These are phyloP conservation scores for Aspergillus transmontanensis DNA, from an alignment of 2,329 filamentous ascomycete genomes.

Conservation along the genomic window DNA sequence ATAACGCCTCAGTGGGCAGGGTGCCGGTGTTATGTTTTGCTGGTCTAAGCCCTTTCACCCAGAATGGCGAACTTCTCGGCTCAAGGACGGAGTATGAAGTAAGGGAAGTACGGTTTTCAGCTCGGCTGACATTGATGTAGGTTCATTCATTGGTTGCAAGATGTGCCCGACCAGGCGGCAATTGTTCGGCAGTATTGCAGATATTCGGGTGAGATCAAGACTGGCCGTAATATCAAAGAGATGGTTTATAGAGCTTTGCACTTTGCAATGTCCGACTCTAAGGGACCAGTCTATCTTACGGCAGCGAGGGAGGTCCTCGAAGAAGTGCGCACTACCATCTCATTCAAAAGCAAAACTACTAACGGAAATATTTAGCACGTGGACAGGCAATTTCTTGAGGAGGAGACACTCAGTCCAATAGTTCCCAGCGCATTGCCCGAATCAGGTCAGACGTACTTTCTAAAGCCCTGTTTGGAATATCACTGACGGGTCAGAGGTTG, in stretches of 20 bases:
- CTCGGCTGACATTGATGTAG: background rate
- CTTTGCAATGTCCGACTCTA: slow-evolving; percentile 73
- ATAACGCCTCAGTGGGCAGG: slow-evolving; percentile 15
- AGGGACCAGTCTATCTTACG: slow-evolving; percentile 76
- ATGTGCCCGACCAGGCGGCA: slow-evolving; percentile 75
- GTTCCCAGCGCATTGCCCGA: slow-evolving; percentile 3
- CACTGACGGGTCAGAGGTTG: slow-evolving; percentile 24
- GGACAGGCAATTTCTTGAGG: background rate
- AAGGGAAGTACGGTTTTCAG: background rate
- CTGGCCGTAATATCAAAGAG: slow-evolving; percentile 80
- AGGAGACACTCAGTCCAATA: background rate
- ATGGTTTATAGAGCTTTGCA: slow-evolving; percentile 80
- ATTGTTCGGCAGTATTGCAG: slow-evolving; percentile 82
- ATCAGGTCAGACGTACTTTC: slow-evolving; percentile 1
- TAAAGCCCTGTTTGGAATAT: background rate
- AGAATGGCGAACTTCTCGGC: slow-evolving; percentile 8
- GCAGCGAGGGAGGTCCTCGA: slow-evolving; percentile 79
- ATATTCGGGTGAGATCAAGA: slow-evolving; percentile 78
- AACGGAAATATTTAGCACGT: background rate
- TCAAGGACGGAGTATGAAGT: slow-evolving; percentile 6
- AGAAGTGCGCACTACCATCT: slow-evolving; percentile 1
- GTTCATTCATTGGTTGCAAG: slow-evolving; percentile 73
- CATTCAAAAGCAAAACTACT: background rate
- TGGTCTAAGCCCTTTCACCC: slow-evolving; percentile 10
- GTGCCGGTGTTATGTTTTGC: slow-evolving; percentile 13